Evolutionary conservation across 2,329 filamentous ascomycete species (phyloP).

Genomic region (Hyphodiscus sp.): DNA sequence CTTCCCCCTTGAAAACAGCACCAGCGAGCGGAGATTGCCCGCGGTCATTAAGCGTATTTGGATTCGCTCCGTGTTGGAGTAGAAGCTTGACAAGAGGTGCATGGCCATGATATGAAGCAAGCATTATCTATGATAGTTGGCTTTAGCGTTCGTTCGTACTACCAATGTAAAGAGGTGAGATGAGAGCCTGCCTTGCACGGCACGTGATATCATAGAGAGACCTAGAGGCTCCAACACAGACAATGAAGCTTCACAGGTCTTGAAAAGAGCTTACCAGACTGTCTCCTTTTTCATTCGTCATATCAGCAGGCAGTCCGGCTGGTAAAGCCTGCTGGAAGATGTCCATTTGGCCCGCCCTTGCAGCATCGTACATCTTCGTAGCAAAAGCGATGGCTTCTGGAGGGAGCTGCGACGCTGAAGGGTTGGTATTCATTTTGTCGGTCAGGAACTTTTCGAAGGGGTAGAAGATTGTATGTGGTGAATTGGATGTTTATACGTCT

Average conservation of each 20-base stretch:
- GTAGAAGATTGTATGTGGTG: neutral
- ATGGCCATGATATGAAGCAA: conserved; percentile 65
- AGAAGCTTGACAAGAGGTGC: conserved; percentile 53
- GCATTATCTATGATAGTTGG: conserved; percentile 52
- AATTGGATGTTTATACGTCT: neutral
- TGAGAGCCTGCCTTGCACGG: neutral
- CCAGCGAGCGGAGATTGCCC: conserved; percentile 65
- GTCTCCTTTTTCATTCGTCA: conserved; percentile 69
- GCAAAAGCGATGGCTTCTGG: conserved; percentile 62
- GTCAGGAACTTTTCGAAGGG: neutral
- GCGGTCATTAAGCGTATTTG: conserved; percentile 61
- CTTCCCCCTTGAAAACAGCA: conserved; percentile 66
- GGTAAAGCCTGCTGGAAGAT: conserved; percentile 57
- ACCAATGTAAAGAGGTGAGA: neutral
- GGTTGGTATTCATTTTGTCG: neutral
- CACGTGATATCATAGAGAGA: neutral
- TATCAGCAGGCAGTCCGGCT: conserved; percentile 59
- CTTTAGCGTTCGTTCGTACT: neutral
- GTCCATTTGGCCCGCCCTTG: conserved; percentile 50
- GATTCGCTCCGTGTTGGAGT: conserved; percentile 56
- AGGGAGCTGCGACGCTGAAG: conserved; percentile 35
- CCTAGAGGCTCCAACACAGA: neutral
- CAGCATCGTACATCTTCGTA: conserved; percentile 59
- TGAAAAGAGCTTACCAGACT: conserved; percentile 45
- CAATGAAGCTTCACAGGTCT: neutral